Evolutionary conservation across 2,329 filamentous ascomycete genomes (phyloP).

Genomic region (Fusarium napiforme): DNA sequence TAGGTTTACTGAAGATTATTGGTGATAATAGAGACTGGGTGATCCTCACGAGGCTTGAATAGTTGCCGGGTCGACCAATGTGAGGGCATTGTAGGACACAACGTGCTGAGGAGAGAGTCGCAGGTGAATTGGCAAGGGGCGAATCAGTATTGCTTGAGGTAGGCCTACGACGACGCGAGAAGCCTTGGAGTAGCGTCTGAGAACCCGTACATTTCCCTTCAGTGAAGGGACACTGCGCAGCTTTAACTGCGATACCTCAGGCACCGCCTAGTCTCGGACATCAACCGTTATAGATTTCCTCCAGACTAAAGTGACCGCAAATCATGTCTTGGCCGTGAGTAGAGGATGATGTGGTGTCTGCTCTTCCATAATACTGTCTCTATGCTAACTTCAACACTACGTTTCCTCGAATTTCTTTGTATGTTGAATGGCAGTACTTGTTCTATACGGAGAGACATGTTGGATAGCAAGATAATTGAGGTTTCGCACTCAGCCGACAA

Average conservation of each 20-base stretch:
- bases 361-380: background rate
- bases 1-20: background rate
- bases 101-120: background rate
- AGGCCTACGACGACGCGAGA: background rate
- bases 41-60: background rate
- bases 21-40: background rate
- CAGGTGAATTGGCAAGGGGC: background rate
- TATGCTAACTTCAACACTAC: rapidly evolving
- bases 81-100: background rate
- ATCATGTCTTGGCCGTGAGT: background rate
- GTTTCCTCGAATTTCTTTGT: background rate
- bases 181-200: background rate
- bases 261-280: background rate
- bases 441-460: background rate
- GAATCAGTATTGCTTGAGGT: background rate
- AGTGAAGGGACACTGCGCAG: background rate
- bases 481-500: background rate
- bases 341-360: background rate
- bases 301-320: background rate
- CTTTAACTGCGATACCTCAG: background rate
- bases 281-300: background rate
- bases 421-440: background rate
- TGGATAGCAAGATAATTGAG: background rate
- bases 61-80: background rate
- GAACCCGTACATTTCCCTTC: background rate